Conservation (phyloP, 2,329 filamentous ascomycete genomes). For the Fusarium sp. region DNA sequence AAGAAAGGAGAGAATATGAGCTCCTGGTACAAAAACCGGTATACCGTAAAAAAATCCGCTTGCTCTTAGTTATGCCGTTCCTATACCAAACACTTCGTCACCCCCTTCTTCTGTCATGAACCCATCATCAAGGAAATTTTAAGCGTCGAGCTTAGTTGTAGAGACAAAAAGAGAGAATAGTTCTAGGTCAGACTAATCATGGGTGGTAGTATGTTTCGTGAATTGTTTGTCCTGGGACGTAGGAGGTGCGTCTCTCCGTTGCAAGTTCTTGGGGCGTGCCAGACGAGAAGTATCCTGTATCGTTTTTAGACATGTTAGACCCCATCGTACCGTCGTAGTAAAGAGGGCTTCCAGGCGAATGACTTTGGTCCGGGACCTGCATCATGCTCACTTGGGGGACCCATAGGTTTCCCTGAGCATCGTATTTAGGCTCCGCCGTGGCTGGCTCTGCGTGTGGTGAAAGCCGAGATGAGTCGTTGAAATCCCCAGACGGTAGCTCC, state of each 20-base stretch:
- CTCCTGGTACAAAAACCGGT: constrained; percentile 24
- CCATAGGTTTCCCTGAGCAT: constrained; percentile 50
- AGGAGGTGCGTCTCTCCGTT: constrained; percentile 31
- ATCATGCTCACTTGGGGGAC: constrained; percentile 50
- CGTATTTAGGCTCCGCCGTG: constrained; percentile 44
- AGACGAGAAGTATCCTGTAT: constrained; percentile 33
- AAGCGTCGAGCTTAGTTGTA: constrained; percentile 8
- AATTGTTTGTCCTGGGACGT: constrained; percentile 17
- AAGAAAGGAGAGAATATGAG: constrained; percentile 27
- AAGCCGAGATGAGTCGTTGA: constrained; percentile 18
- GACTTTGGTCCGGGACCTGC: constrained; percentile 37
- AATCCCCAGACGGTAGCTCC: constrained; percentile 42
- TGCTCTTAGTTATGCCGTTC: constrained; percentile 9
- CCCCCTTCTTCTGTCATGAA: constrained; percentile 17
- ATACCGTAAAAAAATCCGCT: constrained; percentile 20
- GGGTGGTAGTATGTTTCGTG: constrained; percentile 46
- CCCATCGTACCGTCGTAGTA: constrained; percentile 33
- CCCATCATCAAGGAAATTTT: constrained; percentile 14
- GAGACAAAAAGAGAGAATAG: constrained; percentile 13
- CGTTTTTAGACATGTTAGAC: constrained; percentile 34
- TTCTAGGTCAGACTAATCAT: constrained; percentile 8
- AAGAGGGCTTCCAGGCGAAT: constrained; percentile 34
- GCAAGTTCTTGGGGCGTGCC: constrained; percentile 42
- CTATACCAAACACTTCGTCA: constrained; percentile 25
- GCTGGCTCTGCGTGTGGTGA: constrained; percentile 33